Evolutionary conservation across 2,329 filamentous ascomycete species (phyloP).

Genomic region (Fusarium albosuccineum): DNA sequence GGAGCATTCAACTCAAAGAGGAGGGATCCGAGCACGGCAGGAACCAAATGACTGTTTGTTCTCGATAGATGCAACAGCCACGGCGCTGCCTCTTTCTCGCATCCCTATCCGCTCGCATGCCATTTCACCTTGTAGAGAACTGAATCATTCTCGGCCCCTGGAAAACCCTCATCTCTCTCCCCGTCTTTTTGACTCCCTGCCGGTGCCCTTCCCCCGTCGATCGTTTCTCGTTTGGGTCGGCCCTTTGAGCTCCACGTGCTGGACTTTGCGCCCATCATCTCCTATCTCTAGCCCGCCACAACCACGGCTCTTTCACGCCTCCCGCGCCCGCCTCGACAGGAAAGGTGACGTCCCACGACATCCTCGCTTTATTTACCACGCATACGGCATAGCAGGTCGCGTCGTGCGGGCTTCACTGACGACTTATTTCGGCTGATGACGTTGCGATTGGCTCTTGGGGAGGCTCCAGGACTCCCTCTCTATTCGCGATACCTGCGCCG

Average conservation of each 20-base stretch:
- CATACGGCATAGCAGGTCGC: constrained; percentile 23
- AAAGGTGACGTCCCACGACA: constrained; percentile 39
- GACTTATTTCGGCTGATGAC: constrained; percentile 41
- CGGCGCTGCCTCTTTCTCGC: neutral
- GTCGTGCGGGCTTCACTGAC: constrained; percentile 18
- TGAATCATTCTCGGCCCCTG: constrained; percentile 11
- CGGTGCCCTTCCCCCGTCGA: constrained; percentile 32
- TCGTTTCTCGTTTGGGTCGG: constrained; percentile 44
- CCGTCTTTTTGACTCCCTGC: no score
- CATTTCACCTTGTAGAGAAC: neutral
- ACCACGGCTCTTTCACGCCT: constrained; percentile 36
- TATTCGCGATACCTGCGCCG: constrained; percentile 35
- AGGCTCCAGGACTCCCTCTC: constrained; percentile 37
- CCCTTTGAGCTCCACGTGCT: constrained; percentile 45
- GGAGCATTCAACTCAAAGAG: constrained; percentile 21
- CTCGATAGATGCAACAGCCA: constrained; percentile 4
- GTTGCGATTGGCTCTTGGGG: constrained; percentile 41
- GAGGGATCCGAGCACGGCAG: constrained; percentile 13
- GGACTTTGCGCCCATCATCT: constrained; percentile 29
- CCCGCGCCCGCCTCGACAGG: constrained; percentile 23
- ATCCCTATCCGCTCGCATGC: neutral
- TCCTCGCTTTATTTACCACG: constrained; percentile 21
- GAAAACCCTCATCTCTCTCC: constrained; percentile 1
- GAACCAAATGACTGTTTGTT: constrained; percentile 31
- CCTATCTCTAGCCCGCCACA: constrained; percentile 43